Evolutionary conservation across 345 rosid species (phyloP).

Genomic region (Cardamine chenopodiifolia): DNA sequence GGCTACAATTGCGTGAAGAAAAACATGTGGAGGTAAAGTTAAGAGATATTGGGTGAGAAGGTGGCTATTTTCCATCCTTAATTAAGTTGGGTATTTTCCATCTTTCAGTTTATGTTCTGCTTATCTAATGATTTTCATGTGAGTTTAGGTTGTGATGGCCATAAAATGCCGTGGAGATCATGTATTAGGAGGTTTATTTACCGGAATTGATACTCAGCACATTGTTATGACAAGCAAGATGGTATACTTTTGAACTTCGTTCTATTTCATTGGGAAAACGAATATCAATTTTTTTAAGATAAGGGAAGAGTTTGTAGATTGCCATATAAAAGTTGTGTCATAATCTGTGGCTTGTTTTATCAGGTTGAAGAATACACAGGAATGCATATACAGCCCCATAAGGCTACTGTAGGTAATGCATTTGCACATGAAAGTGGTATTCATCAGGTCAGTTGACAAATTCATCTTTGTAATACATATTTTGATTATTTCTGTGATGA

Average conservation of each 20-base stretch:
- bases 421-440: constrained; percentile 98
- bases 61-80: background rate
- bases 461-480: background rate
- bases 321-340: background rate
- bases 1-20: constrained; percentile 11
- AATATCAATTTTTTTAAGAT: background rate
- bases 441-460: constrained; percentile 66
- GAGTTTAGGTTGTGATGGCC: constrained; percentile 81
- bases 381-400: constrained; percentile 86
- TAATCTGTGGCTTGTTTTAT: background rate
- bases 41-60: background rate
- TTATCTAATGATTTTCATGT: background rate
- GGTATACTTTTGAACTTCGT: constrained; percentile 47
- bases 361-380: constrained; percentile 98
- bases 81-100: background rate
- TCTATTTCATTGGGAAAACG: constrained; percentile 8
- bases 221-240: constrained; percentile 93
- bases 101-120: background rate
- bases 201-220: constrained; percentile 78
- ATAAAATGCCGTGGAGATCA: constrained; percentile 84
- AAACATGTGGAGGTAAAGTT: background rate
- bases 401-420: constrained; percentile 97
- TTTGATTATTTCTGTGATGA: constrained; percentile 11
- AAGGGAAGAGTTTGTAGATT: constrained; percentile 4
- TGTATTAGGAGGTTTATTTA: constrained; percentile 74